These are phyloP conservation scores for Podospora didyma DNA, from an alignment of 495 filamentous ascomycete genomes.

Conservation along the genomic window DNA sequence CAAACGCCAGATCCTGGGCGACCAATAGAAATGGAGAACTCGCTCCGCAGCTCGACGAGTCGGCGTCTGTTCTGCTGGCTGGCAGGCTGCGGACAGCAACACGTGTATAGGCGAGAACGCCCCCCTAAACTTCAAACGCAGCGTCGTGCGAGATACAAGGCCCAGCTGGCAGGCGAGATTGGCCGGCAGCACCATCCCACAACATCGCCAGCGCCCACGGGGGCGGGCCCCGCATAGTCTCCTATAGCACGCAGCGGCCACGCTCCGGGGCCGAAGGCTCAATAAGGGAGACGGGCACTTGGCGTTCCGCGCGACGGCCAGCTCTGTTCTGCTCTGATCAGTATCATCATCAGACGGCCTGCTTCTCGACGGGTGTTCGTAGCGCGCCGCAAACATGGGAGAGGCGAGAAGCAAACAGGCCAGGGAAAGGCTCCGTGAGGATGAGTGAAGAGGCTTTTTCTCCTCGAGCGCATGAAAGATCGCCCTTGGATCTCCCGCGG, in stretches of 20 bases:
- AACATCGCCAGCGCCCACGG: too few relatives aligned
- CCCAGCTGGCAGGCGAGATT: slow-evolving; percentile 4
- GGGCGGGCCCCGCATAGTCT: too few relatives aligned
- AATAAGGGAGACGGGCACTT: too few relatives aligned
- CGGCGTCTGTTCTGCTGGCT: slow-evolving; percentile 16
- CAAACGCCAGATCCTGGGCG: slow-evolving; percentile 26
- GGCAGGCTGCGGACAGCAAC: slow-evolving; percentile 10
- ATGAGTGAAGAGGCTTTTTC: background rate
- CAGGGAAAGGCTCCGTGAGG: background rate
- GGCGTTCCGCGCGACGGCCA: too few relatives aligned
- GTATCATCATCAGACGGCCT: background rate
- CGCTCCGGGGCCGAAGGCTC: too few relatives aligned
- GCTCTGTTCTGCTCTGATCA: background rate
- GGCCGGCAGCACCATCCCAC: slow-evolving; percentile 6
- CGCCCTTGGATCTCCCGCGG: slow-evolving; percentile 1
- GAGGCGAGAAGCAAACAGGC: background rate
- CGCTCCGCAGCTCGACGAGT: slow-evolving; percentile 15
- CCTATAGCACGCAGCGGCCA: too few relatives aligned
- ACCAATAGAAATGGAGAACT: slow-evolving; percentile 16
- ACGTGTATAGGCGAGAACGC: slow-evolving; percentile 14
- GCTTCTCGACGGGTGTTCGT: too few relatives aligned
- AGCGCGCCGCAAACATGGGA: too few relatives aligned
- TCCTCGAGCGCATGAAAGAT: slow-evolving; percentile 1
- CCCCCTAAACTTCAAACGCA: slow-evolving; percentile 25
- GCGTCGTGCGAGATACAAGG: slow-evolving; percentile 18